Evolutionary conservation across 2,329 filamentous ascomycete genomes (phyloP).

Genomic region (Didymellaceae sp.): DNA sequence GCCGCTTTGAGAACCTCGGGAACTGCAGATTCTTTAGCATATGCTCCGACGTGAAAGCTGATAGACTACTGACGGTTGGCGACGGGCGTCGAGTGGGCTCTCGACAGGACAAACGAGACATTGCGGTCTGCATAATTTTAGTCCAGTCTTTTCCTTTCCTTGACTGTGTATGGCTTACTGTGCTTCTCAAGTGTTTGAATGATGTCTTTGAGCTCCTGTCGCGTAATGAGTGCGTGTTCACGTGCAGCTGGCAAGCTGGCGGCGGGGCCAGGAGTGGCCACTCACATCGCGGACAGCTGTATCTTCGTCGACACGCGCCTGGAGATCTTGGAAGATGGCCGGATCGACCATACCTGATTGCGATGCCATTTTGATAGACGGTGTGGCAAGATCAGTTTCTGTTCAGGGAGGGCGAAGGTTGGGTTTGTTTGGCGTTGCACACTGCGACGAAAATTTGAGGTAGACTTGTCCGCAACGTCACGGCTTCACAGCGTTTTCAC

Average conservation of each 20-base stretch:
- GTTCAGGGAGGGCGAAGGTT: conserved; percentile 2
- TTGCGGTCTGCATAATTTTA: conserved; percentile 64
- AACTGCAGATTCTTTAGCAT: conserved; percentile 59
- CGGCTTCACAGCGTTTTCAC: conserved; percentile 6
- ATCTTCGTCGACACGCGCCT: conserved; percentile 89
- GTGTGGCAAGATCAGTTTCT: not conserved
- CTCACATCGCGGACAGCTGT: conserved; percentile 75
- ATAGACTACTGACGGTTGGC: conserved; percentile 59
- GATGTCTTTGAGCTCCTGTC: conserved; percentile 75
- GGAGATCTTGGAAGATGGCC: conserved; percentile 84
- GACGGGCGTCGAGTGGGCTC: conserved; percentile 86
- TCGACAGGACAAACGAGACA: conserved; percentile 81
- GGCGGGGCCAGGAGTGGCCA: not conserved
- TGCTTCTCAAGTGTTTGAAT: conserved; percentile 83
- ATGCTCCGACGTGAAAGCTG: not conserved
- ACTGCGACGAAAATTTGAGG: conserved; percentile 19
- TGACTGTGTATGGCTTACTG: conserved; percentile 49
- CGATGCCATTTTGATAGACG: conserved; percentile 32
- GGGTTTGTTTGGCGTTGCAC: conserved; percentile 15
- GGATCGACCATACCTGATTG: conserved; percentile 71
- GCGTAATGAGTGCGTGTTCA: conserved; percentile 39
- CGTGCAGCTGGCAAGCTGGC: conserved; percentile 23
- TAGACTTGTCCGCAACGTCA: conserved; percentile 16
- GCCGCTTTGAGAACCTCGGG: conserved; percentile 72
- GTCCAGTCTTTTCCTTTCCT: not conserved